Conservation (phyloP, 2,329 filamentous ascomycete genomes). For the Epichloe brachyelytri region DNA sequence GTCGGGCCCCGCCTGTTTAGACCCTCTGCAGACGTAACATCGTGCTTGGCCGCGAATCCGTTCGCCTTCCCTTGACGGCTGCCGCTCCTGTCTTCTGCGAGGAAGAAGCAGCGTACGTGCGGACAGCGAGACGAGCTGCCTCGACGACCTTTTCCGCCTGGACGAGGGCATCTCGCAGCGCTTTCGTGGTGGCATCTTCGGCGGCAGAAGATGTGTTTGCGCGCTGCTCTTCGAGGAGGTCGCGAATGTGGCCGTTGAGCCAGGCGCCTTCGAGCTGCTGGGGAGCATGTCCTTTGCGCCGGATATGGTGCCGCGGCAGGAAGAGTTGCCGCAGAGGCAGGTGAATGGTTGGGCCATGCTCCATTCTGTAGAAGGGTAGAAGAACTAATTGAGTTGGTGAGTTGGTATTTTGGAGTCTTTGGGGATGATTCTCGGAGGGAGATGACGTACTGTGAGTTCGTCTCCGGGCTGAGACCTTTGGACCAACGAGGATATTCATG, state of each 20-base stretch:
- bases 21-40: conserved; percentile 6
- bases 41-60: background rate
- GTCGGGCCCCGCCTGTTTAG: conserved; percentile 31
- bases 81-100: background rate
- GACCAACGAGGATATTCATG: conserved; percentile 44
- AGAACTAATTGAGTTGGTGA: conserved; percentile 34
- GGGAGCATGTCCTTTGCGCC: conserved; percentile 47
- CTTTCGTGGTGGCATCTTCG: conserved; percentile 27
- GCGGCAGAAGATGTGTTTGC: conserved; percentile 6
- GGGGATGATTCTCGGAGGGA: background rate
- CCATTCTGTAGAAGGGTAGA: conserved; percentile 67
- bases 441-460: conserved; percentile 38
- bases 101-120: conserved; percentile 20
- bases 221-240: conserved; percentile 30
- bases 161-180: conserved; percentile 28
- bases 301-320: conserved; percentile 48
- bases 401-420: background rate
- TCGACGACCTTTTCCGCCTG: conserved; percentile 36
- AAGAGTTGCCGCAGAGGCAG: conserved; percentile 45
- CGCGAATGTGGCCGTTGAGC: conserved; percentile 48
- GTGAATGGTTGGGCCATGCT: conserved; percentile 59
- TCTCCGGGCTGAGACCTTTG: conserved; percentile 41
- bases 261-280: conserved; percentile 44
- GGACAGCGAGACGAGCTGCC: conserved; percentile 30
- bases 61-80: conserved; percentile 8